Base-by-base conservation (phyloP, 2,329 filamentous ascomycete genomes). In the Beauveria bassiana region DNA sequence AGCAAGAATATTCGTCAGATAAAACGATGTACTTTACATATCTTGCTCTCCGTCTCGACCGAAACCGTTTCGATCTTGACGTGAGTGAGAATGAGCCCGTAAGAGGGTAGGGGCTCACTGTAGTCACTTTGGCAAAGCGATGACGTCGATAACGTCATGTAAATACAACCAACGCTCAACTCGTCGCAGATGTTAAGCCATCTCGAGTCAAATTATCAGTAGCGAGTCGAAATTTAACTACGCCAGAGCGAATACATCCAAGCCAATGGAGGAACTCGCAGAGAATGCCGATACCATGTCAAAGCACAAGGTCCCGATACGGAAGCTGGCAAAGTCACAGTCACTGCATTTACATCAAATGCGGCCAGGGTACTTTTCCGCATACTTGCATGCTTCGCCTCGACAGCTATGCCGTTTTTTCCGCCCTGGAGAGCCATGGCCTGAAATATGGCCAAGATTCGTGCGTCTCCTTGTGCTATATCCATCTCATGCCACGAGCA, bases 81-180 rank as follows among this genome's bases (percentile, higher is more conserved):
- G 16, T 12, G 10, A 12, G 18, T 12, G 18, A n/a, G 18, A 14
- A 14, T 22, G 4, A 6, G 26, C 10, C 12, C 8, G 26, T 31
- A 18, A 51, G 18, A 31, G 5, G 10, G 18, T 14, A 5, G 20
- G 28, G n/a, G 4, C 20, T 10, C 28, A 38, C 16, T 40, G n/a
- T 20, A 38, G 12, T 40, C 14, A 7, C 14, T 26, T 53, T 26
- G 38, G 18, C 16, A 22, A 18, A 38, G 51, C 22, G 22, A 40
- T 20, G 26, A 6, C 34, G 14, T 42, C 26, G 40, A 28, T 47
- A 46, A 5, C 31, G 59, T 45, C 26, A 79, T 82, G 79, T 82
- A 75, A 78, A 80, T 81, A 81, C 80, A 81, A 79, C 79, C 81
- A 79, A 83, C 82, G 82, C 80, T 80, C 79, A 77, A 72, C 74